Evolutionary conservation across 2,329 filamentous ascomycete genomes (phyloP).

Genomic region (Aspergillus carbonarius): DNA sequence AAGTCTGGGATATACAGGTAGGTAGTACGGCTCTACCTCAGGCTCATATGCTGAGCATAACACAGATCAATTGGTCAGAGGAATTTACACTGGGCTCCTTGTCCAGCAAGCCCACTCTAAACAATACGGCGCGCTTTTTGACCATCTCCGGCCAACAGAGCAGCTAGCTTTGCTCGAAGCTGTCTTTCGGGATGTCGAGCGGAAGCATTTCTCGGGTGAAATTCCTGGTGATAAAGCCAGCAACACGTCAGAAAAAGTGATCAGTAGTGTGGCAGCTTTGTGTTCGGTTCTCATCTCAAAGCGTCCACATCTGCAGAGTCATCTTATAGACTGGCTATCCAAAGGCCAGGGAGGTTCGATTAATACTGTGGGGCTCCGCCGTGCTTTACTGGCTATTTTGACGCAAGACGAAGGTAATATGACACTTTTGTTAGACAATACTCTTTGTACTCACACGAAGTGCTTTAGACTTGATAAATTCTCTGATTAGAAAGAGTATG

Average conservation of each 20-base stretch:
- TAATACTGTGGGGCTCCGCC: conserved; percentile 63
- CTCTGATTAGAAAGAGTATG: conserved; percentile 66
- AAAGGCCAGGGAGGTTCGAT: conserved; percentile 65
- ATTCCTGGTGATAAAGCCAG: conserved; percentile 14
- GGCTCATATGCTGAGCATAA: conserved; percentile 14
- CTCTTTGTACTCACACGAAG: background rate
- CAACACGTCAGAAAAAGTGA: conserved; percentile 23
- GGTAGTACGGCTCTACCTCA: background rate
- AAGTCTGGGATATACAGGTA: conserved; percentile 72
- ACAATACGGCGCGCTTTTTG: conserved; percentile 41
- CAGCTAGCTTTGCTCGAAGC: conserved; percentile 48
- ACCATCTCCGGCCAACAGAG: conserved; percentile 48
- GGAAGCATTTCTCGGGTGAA: conserved; percentile 36
- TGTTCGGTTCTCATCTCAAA: conserved; percentile 52
- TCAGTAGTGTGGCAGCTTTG: conserved; percentile 61
- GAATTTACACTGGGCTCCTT: conserved; percentile 41
- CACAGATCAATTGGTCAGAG: conserved; percentile 41
- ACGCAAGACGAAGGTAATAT: conserved; percentile 50
- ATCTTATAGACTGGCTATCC: conserved; percentile 65
- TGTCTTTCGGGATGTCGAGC: conserved; percentile 46
- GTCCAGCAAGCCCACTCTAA: conserved; percentile 25
- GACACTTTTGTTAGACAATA: too few species aligned
- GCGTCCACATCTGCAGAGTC: conserved; percentile 51
- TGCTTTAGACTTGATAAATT: conserved; percentile 37
- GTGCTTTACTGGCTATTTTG: conserved; percentile 63